phyloP scores from a whole-genome alignment of 2,329 filamentous ascomycete species.

The Leptoxyphium fumago region DNA sequence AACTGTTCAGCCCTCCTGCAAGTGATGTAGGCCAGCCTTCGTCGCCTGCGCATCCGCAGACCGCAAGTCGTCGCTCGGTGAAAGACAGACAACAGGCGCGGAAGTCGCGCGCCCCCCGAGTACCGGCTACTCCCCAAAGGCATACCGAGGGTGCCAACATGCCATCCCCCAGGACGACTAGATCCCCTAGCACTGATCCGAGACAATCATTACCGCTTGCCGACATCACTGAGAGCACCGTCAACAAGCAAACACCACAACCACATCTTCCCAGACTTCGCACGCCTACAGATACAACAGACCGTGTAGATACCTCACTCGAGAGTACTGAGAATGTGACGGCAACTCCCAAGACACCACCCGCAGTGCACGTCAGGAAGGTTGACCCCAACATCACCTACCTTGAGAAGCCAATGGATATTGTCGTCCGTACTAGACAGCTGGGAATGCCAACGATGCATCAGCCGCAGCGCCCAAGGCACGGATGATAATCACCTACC shows the following conservation, averaged over 20 bases:
- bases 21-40: conserved; percentile 34
- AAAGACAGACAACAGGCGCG: conserved; percentile 37
- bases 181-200: conserved; percentile 17
- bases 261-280: conserved; percentile 8
- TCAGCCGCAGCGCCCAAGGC: conserved; percentile 66
- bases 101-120: conserved; percentile 22
- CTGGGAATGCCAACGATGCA: conserved; percentile 40
- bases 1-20: conserved; percentile 44
- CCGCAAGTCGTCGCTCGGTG: conserved; percentile 48
- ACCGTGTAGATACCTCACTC: background rate
- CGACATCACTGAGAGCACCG: conserved; percentile 55
- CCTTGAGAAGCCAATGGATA: conserved; percentile 83
- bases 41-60: conserved; percentile 41
- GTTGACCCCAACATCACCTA: conserved; percentile 63
- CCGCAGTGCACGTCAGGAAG: conserved; percentile 43
- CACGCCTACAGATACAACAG: background rate
- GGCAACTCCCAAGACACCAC: conserved; percentile 14
- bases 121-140: conserved; percentile 23
- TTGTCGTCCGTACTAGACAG: conserved; percentile 73
- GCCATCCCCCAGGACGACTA: conserved; percentile 36
- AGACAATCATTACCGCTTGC: conserved; percentile 46
- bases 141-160: conserved; percentile 24
- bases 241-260: conserved; percentile 45
- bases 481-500: conserved; percentile 81
- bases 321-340: conserved; percentile 3